A percentile compares a stretch with the other conserved stretches of the same genome.
phyloP scores from a whole-genome alignment of 2,329 filamentous ascomycete species.

The Arthrocladium fulminans region DNA sequence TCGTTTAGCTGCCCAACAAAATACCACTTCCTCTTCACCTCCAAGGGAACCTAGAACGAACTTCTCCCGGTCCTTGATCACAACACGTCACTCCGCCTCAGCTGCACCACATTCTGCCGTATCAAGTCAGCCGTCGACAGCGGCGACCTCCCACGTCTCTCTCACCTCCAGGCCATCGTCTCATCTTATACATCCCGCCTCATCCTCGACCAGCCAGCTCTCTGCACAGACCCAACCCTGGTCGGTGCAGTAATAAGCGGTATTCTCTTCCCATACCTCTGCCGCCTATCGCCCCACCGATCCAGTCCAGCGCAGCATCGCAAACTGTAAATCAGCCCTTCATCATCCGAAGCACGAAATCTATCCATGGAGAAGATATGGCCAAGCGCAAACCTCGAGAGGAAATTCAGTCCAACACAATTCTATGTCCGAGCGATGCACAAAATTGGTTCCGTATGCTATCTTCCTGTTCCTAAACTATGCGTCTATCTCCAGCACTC shows the following conservation, averaged over 20 bases:
- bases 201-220: neutral
- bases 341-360: neutral
- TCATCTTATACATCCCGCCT: neutral
- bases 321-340: neutral
- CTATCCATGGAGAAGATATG: too few species aligned
- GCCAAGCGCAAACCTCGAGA: too few species aligned
- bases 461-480: too few species aligned
- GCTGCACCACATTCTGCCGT: neutral
- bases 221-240: neutral
- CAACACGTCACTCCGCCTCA: neutral
- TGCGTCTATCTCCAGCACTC: neutral
- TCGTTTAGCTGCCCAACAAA: neutral
- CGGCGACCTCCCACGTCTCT: neutral
- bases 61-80: neutral
- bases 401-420: too few species aligned
- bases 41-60: neutral
- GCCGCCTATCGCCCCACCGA: neutral
- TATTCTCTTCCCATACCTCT: neutral
- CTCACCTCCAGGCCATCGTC: neutral
- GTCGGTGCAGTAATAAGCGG: neutral
- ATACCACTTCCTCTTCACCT: neutral
- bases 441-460: too few species aligned
- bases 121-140: neutral
- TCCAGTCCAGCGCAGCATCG: neutral
- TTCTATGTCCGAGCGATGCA: too few species aligned